Base-by-base conservation (phyloP, 108 stramenopile species). In the Cylindrotheca closterium region DNA sequence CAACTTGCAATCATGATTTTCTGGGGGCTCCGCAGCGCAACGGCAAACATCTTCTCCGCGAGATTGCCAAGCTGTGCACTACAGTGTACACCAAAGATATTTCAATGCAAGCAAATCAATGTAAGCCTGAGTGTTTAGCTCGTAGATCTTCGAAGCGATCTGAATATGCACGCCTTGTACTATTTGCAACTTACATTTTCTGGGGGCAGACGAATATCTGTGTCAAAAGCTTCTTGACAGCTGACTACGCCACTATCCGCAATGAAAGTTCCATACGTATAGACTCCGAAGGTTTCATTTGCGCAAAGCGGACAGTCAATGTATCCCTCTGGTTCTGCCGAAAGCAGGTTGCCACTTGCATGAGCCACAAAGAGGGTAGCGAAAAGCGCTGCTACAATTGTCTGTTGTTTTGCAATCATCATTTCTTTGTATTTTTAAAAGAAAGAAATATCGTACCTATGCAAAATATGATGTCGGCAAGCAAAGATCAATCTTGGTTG, bases 41-140 rank as follows among this genome's bases (percentile, higher is more conserved):
- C 51, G 55, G 26, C 74, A 75, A 30, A 75, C 58, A n/a, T 19
- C 22, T 23, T 42, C 29, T n/a, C 74, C 74, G n/a, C 56, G 51
- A 1, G 23, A n/a, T 69, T 69, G 74, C 58, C 55, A 64, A 58
- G 56, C 55, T 2, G 65, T 60, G 33, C 73, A 74, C 37, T 42
- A 10, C 37, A 42, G 7, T 42, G 15, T 15, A 42, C 15, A 42
- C 7, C 10, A 42, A 42, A 15, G 15, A 42, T n/a, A n/a, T n/a
- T n/a, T n/a, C n/a, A n/a, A n/a, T n/a, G n/a, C n/a, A n/a, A n/a
- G n/a, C n/a, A n/a, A n/a, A n/a, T n/a, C n/a, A n/a, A n/a, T n/a
- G n/a, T n/a, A n/a, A n/a, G n/a, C n/a, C n/a, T n/a, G n/a, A n/a
- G n/a, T n/a, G n/a, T n/a, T n/a, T n/a, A n/a, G n/a, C n/a, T n/a